phyloP scores from a whole-genome alignment of 108 stramenopile species.

The Cyclotella baltica region DNA sequence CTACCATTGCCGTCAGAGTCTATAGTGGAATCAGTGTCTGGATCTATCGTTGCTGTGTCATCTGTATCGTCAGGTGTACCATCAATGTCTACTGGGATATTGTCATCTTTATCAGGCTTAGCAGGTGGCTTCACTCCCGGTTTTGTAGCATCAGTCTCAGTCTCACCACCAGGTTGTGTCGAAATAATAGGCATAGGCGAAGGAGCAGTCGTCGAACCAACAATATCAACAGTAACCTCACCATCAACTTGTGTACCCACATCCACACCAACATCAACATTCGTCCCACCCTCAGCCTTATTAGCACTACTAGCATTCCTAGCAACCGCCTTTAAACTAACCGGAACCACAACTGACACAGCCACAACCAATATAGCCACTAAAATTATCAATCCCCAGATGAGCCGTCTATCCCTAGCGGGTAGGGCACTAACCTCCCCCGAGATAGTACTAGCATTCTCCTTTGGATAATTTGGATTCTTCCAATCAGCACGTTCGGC shows the following conservation, averaged over 20 bases:
- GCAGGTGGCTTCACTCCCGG: neutral
- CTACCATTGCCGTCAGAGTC: neutral
- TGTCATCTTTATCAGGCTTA: neutral
- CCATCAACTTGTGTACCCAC: no score
- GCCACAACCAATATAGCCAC: constrained; percentile 1
- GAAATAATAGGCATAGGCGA: neutral
- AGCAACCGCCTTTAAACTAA: constrained; percentile 3
- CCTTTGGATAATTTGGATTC: constrained; percentile 2
- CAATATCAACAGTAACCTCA: no score
- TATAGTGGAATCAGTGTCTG: neutral
- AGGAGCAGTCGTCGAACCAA: no score
- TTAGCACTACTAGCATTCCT: neutral
- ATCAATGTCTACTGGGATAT: neutral
- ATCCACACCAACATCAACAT: neutral
- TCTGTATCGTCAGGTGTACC: neutral
- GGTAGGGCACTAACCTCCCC: neutral
- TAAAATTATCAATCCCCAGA: constrained; percentile 14
- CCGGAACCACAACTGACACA: constrained; percentile 1
- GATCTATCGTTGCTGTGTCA: neutral
- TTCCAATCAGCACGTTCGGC: constrained; percentile 15
- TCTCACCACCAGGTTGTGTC: neutral
- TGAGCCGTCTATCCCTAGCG: neutral
- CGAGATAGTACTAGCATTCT: neutral
- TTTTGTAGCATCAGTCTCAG: neutral
- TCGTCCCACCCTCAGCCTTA: neutral